These are phyloP conservation scores for Scopulariopsis brevicaulis DNA, from an alignment of 2,329 filamentous ascomycete species.

Conservation along the genomic window DNA sequence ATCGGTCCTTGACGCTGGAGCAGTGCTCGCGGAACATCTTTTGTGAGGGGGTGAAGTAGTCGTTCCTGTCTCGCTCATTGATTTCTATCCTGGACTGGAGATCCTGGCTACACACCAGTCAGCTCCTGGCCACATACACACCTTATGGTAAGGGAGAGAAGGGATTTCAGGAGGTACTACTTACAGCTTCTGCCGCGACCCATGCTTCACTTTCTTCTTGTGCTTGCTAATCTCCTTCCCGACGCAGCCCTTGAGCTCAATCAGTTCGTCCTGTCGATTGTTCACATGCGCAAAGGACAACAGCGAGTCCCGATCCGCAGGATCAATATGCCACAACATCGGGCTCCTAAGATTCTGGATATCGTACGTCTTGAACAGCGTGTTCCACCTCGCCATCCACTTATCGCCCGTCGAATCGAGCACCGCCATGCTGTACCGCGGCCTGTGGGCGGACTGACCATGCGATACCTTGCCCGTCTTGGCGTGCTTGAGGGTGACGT, in stretches of 20 bases:
- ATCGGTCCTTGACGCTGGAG: conserved; percentile 41
- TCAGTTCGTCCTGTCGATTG: conserved; percentile 49
- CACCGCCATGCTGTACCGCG: conserved; percentile 40
- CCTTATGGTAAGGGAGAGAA: too few relatives aligned
- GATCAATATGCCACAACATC: conserved; percentile 77
- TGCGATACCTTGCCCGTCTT: conserved; percentile 18
- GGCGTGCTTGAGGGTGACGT: conserved; percentile 43
- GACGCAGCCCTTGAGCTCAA: conserved; percentile 63
- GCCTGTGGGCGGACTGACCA: conserved; percentile 7
- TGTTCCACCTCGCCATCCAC: conserved; percentile 65
- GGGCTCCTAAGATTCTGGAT: conserved; percentile 66
- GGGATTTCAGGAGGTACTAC: background rate
- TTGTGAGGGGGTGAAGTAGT: conserved; percentile 56
- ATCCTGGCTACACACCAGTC: conserved; percentile 2
- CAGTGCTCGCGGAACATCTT: conserved; percentile 53
- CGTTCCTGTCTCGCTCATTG: conserved; percentile 55
- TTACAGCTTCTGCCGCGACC: conserved; percentile 28
- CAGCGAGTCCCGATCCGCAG: conserved; percentile 61
- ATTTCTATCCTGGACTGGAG: conserved; percentile 29
- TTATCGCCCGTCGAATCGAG: conserved; percentile 50
- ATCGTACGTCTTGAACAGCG: conserved; percentile 54
- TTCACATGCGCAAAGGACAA: conserved; percentile 55
- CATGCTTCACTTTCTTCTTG: conserved; percentile 49
- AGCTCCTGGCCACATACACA: background rate
- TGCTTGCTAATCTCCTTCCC: conserved; percentile 76